Conservation (phyloP, 2,329 filamentous ascomycete genomes). For the Aspergillus ustus region DNA sequence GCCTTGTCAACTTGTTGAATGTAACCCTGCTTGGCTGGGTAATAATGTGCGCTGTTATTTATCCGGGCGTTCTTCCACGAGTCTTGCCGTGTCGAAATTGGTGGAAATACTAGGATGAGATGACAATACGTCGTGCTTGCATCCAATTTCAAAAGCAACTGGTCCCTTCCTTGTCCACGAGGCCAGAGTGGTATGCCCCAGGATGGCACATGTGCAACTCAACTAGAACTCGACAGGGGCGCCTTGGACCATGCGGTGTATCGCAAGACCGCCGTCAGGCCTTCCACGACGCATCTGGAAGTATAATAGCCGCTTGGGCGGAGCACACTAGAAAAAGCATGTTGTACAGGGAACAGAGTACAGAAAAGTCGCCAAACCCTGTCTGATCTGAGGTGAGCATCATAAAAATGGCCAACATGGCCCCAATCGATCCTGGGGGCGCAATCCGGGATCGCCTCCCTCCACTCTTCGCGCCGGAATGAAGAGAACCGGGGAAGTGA, state of each 20-base stretch:
- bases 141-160: conserved; percentile 2
- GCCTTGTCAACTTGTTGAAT: conserved; percentile 17
- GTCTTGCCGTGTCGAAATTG: conserved; percentile 14
- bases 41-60: conserved; percentile 19
- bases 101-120: conserved; percentile 4
- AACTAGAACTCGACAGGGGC: neutral
- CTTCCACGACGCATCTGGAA: conserved; percentile 20
- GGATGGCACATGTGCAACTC: conserved; percentile 5
- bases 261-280: neutral
- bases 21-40: conserved; percentile 21
- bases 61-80: conserved; percentile 17
- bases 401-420: neutral
- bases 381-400: conserved; percentile 10
- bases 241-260: conserved; percentile 4
- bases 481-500: neutral
- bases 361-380: neutral
- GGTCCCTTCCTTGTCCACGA: neutral
- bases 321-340: conserved; percentile 6
- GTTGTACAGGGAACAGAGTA: conserved; percentile 12
- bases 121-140: neutral
- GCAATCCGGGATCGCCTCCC: conserved; percentile 2
- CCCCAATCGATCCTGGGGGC: conserved; percentile 12
- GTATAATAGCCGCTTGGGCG: conserved; percentile 4
- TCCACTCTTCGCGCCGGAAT: neutral
- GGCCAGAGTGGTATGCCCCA: neutral